These are phyloP conservation scores for Vinca major DNA, from an alignment of 305 asterid genomes.

Conservation along the genomic window DNA sequence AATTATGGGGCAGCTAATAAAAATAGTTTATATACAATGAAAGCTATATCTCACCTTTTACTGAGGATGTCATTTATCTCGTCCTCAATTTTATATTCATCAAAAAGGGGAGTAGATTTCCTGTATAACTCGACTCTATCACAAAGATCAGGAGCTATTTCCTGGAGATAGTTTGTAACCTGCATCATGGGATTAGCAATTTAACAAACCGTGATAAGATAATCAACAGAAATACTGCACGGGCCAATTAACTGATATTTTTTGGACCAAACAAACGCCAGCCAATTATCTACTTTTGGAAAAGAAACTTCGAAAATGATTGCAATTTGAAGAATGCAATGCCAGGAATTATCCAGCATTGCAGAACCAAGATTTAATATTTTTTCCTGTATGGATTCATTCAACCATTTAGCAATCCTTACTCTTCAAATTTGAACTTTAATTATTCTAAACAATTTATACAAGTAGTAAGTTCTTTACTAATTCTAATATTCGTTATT, in stretches of 20 bases:
- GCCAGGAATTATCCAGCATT: not conserved
- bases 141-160: constrained; percentile 86
- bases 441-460: not conserved
- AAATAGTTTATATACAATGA: not conserved
- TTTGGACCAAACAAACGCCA: not conserved
- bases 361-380: not conserved
- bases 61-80: constrained; percentile 76
- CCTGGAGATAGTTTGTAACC: constrained; percentile 98
- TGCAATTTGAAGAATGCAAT: not conserved
- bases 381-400: not conserved
- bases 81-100: constrained; percentile 75
- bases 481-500: not conserved
- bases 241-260: not conserved
- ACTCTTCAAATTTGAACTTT: not conserved
- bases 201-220: constrained; percentile 5
- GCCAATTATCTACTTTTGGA: not conserved
- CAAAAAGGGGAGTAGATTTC: constrained; percentile 76
- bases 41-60: constrained; percentile 52
- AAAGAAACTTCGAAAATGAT: not conserved
- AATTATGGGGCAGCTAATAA: not conserved
- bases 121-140: constrained; percentile 74
- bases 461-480: not conserved
- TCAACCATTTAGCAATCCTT: not conserved
- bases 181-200: constrained; percentile 19
- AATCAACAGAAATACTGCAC: not conserved